A percentile compares a stretch with the other conserved stretches of the same genome.
phyloP scores from a whole-genome alignment of 768 basidiomycete genomes.

The Cystobasidium ongulense region DNA sequence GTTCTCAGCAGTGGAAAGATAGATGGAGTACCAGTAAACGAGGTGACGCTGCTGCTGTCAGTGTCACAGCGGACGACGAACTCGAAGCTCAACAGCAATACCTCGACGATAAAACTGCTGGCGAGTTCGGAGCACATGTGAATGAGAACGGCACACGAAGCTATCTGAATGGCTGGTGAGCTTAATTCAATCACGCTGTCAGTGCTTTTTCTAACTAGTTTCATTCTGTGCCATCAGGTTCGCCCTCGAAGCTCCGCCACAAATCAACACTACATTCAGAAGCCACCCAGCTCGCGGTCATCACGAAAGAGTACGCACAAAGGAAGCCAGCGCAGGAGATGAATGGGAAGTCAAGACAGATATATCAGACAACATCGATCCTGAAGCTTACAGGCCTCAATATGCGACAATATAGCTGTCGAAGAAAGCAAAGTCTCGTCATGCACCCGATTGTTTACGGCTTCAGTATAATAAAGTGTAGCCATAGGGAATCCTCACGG shows the following conservation, averaged over 20 bases:
- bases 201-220: neutral
- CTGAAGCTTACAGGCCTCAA: neutral
- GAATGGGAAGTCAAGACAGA: constrained; percentile 1
- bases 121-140: constrained; percentile 14
- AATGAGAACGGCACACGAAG: constrained; percentile 11
- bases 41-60: neutral
- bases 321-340: neutral
- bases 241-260: neutral
- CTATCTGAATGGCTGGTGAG: constrained; percentile 17
- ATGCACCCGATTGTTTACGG: too few relatives aligned
- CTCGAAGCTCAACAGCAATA: neutral
- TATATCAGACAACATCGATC: neutral
- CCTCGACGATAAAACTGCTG: neutral
- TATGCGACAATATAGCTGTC: neutral
- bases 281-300: neutral
- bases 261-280: neutral
- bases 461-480: too few relatives aligned
- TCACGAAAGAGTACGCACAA: neutral
- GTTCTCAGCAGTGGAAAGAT: neutral
- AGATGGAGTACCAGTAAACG: neutral
- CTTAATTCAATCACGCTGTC: neutral
- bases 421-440: too few relatives aligned
- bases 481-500: too few relatives aligned
- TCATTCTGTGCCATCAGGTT: neutral
- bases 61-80: neutral